These are phyloP conservation scores for Ajuga chamaepitys DNA, from an alignment of 257 asterid genomes.

Conservation along the genomic window DNA sequence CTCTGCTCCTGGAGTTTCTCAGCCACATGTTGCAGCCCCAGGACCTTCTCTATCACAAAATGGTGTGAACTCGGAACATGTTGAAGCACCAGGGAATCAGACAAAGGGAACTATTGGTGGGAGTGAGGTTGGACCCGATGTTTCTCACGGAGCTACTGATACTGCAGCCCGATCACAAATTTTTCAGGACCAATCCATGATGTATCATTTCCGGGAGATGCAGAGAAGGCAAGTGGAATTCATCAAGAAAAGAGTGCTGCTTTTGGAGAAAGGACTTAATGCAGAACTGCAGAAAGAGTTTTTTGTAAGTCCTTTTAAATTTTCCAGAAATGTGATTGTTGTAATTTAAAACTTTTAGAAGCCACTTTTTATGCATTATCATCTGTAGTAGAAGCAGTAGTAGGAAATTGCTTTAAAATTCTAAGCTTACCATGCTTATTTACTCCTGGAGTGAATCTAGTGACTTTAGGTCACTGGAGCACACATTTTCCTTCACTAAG, in stretches of 20 bases:
- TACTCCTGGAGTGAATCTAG: background rate
- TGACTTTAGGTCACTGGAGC: background rate
- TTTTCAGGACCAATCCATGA: slow-evolving; percentile 50
- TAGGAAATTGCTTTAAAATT: background rate
- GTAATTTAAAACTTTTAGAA: background rate
- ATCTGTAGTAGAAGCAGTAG: slow-evolving; percentile 5
- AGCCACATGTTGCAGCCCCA: slow-evolving; percentile 30
- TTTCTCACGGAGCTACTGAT: slow-evolving; percentile 48
- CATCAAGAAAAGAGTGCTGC: slow-evolving; percentile 85
- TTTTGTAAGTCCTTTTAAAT: slow-evolving; percentile 50
- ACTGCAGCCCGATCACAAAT: slow-evolving; percentile 47
- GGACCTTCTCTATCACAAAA: slow-evolving; percentile 38
- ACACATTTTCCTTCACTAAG: slow-evolving; percentile 11
- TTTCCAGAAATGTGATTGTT: background rate
- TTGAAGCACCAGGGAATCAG: slow-evolving; percentile 42
- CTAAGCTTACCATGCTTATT: background rate
- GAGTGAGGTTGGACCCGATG: slow-evolving; percentile 39
- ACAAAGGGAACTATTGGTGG: slow-evolving; percentile 35
- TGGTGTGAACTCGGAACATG: slow-evolving; percentile 29
- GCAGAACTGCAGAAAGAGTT: slow-evolving; percentile 59
- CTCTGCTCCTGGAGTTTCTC: slow-evolving; percentile 37
- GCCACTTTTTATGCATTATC: background rate
- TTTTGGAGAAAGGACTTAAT: slow-evolving; percentile 75
- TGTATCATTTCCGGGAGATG: slow-evolving; percentile 76
- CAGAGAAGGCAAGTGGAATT: slow-evolving; percentile 92